Base-by-base conservation (phyloP, 768 basidiomycete species). In the Mycena polygramma region DNA sequence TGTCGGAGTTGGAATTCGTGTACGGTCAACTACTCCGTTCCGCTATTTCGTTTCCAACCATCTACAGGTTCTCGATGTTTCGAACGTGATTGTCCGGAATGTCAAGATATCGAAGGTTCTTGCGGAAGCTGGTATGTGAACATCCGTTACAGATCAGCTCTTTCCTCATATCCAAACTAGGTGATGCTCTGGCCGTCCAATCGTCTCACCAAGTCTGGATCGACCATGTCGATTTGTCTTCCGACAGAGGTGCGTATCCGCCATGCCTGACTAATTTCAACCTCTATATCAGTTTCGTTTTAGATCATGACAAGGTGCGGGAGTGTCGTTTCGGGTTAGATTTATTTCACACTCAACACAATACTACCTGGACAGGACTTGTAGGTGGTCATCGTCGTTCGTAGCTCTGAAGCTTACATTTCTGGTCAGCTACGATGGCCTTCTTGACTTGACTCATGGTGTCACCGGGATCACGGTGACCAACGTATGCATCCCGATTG, bases 21-120 rank as follows among this genome's bases (percentile, higher is more conserved):
- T 63, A 64, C 10, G 52, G 20, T 2, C 7, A 20, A 26, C 39
- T 8, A 22, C 26, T 14, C 11, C n/a, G n/a, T 8, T 5, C 0
- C 45, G 13, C 41, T 22, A 6, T 20, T 52, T 41, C 17, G 15
- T 52, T 15, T 24, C 55, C 10, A 10, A 53, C 36, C 39, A 4
- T 54, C 41, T 10, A 7, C 24, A 62, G 68, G 45, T 86, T 41
- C 68, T 84, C 57, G 73, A 82, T 52, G 81, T 80, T 49, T 75
- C 66, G 45, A 86, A 87, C 65, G 85, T 87, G 61, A 87, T 87
- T 75, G 82, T 87, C 70, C 82, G 86, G 39, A 87, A 87, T 71
- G 76, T 87, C 75, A 86, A 84, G 72, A 83, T 87, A 60, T 82
- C 83, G 37, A 87, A 86, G 75, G 86, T 87, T 36, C 75, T 86